These are phyloP conservation scores for Elsinoe ampelina DNA, from an alignment of 2,329 filamentous ascomycete genomes.

Conservation along the genomic window DNA sequence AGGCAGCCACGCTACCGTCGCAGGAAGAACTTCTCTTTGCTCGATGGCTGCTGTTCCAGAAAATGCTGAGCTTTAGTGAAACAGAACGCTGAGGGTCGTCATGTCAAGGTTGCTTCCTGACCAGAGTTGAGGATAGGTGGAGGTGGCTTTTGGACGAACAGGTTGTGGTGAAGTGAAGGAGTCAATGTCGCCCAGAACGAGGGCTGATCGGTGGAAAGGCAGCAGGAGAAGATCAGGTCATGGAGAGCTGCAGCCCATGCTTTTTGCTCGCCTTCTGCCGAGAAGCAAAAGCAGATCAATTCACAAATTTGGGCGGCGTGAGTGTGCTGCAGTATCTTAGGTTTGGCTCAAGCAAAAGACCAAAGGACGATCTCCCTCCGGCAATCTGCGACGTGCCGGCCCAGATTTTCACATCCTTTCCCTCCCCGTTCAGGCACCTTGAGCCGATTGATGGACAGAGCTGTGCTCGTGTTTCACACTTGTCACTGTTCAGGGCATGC, in stretches of 20 bases:
- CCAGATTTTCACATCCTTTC: not conserved
- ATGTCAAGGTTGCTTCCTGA: not conserved
- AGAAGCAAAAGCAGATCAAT: slow-evolving; percentile 8
- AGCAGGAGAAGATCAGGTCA: not conserved
- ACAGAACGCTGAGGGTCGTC: slow-evolving; percentile 3
- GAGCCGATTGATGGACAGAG: not conserved
- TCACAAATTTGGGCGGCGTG: not conserved
- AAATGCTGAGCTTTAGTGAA: slow-evolving; percentile 2
- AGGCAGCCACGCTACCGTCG: slow-evolving; percentile 13
- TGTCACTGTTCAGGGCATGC: not conserved
- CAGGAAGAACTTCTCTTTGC: slow-evolving; percentile 8
- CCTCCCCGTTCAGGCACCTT: not conserved
- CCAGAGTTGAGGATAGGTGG: not conserved
- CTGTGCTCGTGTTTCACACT: not conserved
- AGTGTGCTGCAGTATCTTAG: too few species aligned
- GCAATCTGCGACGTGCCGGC: slow-evolving; percentile 11
- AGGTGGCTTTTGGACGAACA: not conserved
- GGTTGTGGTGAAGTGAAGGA: not conserved
- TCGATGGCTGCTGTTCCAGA: not conserved
- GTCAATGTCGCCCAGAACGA: slow-evolving; percentile 1
- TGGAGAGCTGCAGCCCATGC: not conserved
- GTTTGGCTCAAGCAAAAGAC: not conserved
- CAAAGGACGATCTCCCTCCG: not conserved
- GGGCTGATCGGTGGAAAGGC: not conserved
- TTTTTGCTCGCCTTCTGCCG: not conserved